Base-by-base conservation (phyloP, 2,329 filamentous ascomycete genomes). In the Hawksworthiomyces lignivorus region DNA sequence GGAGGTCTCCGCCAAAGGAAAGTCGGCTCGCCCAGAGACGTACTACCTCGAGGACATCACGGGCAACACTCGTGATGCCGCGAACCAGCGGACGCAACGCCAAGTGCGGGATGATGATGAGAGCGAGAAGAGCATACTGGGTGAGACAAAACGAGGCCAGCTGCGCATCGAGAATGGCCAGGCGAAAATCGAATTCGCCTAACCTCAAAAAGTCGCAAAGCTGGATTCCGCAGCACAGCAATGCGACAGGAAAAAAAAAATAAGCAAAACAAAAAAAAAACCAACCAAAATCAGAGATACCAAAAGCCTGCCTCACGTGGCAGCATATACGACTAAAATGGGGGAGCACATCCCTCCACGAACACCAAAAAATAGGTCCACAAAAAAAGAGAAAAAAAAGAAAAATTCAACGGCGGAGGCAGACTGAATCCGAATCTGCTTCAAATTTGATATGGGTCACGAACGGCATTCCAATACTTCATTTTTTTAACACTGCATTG, bases 1-100 rank as follows among this genome's bases (percentile, higher is more conserved):
- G 52, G 65, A 29, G 55, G 50, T 15, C 49, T 33, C 33, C 17
- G 24, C 17, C 43, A 45, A 44, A 36, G 17, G 21, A 9, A 31
- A 36, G 12, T 33, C 28, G 2, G 18, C 33, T 2, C 37, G 28
- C 5, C 32, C 27, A 8, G 40, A 37, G 4, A 42, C 46, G 5
- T 40, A 46, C 19, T 41, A 44, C 19, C 30, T 44, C 26, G 33
- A 41, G 20, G 21, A 45, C 27, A 26, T 39, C 18, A 15, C 32
- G 10, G 15, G 36, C 26, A 10, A 39, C 27, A n/a, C 28, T 27
- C 27, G 30, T 36, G n/a, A n/a, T n/a, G n/a, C 15, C 36, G 7
- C 28, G 36, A 14, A 14, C 29, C 19, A 4, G 32, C 11, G 19
- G 18, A 12, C 19, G 19, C 5, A 14, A 14, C 4, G 8, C 8